Evolutionary conservation across 2,329 filamentous ascomycete genomes (phyloP).

Genomic region (Paramyrothecium roridum): DNA sequence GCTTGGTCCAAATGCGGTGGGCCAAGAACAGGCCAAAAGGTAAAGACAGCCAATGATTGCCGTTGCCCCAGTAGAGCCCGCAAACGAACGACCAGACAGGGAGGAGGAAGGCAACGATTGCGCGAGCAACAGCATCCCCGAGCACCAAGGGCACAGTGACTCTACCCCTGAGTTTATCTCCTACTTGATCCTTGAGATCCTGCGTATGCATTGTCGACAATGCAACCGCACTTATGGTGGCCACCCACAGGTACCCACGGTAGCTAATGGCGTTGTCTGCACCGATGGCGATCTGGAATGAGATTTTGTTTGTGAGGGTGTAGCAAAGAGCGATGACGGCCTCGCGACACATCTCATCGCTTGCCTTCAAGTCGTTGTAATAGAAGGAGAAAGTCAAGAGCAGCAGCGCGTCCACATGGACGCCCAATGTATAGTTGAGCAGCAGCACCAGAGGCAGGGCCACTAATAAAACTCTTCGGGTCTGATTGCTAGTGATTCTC

Average conservation of each 20-base stretch:
- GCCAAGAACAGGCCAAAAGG: slow-evolving; percentile 1
- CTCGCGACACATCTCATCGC: slow-evolving; percentile 15
- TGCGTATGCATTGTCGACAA: slow-evolving; percentile 17
- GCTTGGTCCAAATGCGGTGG: neutral
- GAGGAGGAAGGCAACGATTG: slow-evolving; percentile 5
- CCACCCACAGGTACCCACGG: slow-evolving; percentile 5
- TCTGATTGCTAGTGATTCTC: slow-evolving; percentile 15
- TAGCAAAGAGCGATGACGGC: slow-evolving; percentile 14
- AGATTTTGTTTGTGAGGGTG: slow-evolving; percentile 4
- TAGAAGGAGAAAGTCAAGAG: slow-evolving; percentile 26
- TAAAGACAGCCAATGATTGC: neutral
- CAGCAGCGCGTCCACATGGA: slow-evolving; percentile 18
- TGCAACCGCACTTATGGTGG: slow-evolving; percentile 9
- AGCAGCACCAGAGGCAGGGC: slow-evolving; percentile 12
- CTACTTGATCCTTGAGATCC: slow-evolving; percentile 15
- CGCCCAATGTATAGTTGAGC: slow-evolving; percentile 17
- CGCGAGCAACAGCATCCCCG: slow-evolving; percentile 4
- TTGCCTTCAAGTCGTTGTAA: slow-evolving; percentile 33
- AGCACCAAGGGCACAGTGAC: slow-evolving; percentile 9
- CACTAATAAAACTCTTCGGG: slow-evolving; percentile 13
- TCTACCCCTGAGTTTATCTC: slow-evolving; percentile 10
- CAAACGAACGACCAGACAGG: slow-evolving; percentile 6
- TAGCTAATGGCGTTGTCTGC: neutral
- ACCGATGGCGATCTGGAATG: slow-evolving; percentile 8
- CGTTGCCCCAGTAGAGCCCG: slow-evolving; percentile 4